Evolutionary conservation across 495 filamentous ascomycete species (phyloP).

Genomic region (Xylaria flabelliformis): DNA sequence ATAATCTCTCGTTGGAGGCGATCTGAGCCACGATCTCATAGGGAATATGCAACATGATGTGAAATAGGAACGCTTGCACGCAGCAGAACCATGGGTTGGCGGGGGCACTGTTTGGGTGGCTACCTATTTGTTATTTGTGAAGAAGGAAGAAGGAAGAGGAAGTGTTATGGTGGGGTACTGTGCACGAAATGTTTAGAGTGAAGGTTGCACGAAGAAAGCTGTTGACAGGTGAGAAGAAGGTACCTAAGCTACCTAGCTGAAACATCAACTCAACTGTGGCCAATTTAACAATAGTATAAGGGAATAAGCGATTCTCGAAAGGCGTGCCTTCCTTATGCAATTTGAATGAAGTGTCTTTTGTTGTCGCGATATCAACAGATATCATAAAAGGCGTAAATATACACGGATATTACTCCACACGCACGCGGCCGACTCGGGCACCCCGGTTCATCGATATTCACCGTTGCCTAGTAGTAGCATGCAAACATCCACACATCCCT

Average conservation of each 20-base stretch:
- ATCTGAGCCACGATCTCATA: neutral
- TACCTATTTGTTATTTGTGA: neutral
- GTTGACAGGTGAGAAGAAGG: no score
- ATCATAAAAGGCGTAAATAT: constrained; percentile 30
- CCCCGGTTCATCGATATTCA: constrained; percentile 15
- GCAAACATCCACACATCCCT: constrained; percentile 3
- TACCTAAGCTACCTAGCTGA: neutral
- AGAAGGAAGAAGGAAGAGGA: neutral
- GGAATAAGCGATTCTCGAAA: neutral
- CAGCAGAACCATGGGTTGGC: neutral
- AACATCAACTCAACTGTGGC: neutral
- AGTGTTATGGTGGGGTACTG: neutral
- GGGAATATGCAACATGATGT: neutral
- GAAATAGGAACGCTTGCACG: neutral
- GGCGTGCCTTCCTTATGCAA: neutral
- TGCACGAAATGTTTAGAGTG: neutral
- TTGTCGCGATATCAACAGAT: constrained; percentile 25
- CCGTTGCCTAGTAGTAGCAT: constrained; percentile 17
- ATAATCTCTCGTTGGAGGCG: neutral
- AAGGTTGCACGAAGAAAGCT: neutral
- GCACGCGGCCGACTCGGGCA: constrained; percentile 11
- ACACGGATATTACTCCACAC: constrained; percentile 33
- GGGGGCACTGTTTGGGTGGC: neutral
- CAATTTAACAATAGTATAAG: neutral
- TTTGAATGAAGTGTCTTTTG: constrained; percentile 22